These are phyloP conservation scores for Entamoeba invadens DNA, from an alignment of 208 protist species.

Conservation along the genomic window DNA sequence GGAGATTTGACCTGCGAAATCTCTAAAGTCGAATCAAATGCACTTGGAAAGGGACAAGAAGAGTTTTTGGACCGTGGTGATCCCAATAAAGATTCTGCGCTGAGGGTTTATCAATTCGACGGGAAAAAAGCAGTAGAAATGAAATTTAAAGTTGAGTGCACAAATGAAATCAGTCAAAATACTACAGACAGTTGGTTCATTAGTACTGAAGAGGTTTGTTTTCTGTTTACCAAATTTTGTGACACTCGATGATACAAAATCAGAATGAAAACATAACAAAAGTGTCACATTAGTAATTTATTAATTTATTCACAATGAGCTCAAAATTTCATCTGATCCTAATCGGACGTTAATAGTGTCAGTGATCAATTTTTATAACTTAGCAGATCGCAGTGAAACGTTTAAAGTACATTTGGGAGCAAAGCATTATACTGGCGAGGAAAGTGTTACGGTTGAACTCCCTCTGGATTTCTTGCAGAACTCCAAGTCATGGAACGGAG, in stretches of 20 bases:
- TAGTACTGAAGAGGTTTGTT: not conserved
- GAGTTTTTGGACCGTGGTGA: not conserved
- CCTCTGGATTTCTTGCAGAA: not conserved
- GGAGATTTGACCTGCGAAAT: not conserved
- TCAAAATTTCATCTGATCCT: not conserved
- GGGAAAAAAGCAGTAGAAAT: not conserved
- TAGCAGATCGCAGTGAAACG: not conserved
- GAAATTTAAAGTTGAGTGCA: not conserved
- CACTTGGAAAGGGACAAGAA: not conserved
- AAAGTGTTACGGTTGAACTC: not conserved
- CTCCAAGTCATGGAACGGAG: not conserved
- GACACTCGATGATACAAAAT: too few relatives aligned
- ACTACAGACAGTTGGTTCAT: not conserved
- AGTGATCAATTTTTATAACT: not conserved
- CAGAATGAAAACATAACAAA: too few relatives aligned
- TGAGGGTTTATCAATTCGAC: not conserved
- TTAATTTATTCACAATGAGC: not conserved
- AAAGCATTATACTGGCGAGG: not conserved
- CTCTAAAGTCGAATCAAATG: not conserved
- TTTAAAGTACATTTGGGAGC: not conserved
- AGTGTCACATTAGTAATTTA: too few relatives aligned
- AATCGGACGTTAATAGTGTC: not conserved
- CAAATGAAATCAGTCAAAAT: not conserved
- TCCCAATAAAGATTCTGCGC: not conserved
- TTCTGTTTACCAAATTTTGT: too few relatives aligned